Conservation (phyloP, 1,139 yeast genomes). For the Groenewaldozyma sp. region DNA sequence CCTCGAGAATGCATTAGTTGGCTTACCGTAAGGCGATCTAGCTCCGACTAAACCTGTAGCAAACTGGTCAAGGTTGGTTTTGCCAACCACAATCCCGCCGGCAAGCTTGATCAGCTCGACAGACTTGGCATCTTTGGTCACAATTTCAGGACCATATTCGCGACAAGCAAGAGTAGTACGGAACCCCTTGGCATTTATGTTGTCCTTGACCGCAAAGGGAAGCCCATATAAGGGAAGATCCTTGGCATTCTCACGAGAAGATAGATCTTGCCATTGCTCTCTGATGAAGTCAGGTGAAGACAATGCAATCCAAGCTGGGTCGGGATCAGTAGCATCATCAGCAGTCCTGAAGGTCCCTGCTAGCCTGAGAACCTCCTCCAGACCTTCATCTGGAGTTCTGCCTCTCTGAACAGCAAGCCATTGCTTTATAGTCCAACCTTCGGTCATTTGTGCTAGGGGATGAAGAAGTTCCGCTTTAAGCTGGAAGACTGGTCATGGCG, state of each 20-base stretch:
- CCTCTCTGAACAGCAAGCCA: too few relatives aligned
- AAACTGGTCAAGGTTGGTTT: conserved; percentile 90
- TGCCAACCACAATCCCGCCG: conserved; percentile 88
- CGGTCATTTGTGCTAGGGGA: too few relatives aligned
- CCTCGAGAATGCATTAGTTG: conserved; percentile 66
- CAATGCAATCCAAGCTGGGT: conserved; percentile 76
- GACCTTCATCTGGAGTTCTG: too few relatives aligned
- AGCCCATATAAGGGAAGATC: conserved; percentile 72
- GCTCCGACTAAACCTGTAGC: conserved; percentile 96
- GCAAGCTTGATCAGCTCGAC: conserved; percentile 62
- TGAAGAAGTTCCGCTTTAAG: too few relatives aligned
- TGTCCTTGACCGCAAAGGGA: conserved; percentile 90
- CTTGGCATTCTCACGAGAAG: conserved; percentile 27
- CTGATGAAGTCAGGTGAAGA: conserved; percentile 60
- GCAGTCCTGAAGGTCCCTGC: too few relatives aligned
- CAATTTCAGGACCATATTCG: conserved; percentile 57
- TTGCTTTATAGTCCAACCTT: too few relatives aligned
- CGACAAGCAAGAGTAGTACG: conserved; percentile 96
- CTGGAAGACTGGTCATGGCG: too few relatives aligned
- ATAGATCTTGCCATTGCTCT: conserved; percentile 68
- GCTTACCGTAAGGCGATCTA: conserved; percentile 86
- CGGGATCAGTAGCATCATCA: conserved; percentile 29
- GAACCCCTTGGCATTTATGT: conserved; percentile 77
- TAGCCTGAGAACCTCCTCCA: too few relatives aligned
- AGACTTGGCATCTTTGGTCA: conserved; percentile 59